Evolutionary conservation across 129 eudicot species (phyloP), one percentile per base, ranked within the genome.

Genomic region (Logfia minima): DNA sequence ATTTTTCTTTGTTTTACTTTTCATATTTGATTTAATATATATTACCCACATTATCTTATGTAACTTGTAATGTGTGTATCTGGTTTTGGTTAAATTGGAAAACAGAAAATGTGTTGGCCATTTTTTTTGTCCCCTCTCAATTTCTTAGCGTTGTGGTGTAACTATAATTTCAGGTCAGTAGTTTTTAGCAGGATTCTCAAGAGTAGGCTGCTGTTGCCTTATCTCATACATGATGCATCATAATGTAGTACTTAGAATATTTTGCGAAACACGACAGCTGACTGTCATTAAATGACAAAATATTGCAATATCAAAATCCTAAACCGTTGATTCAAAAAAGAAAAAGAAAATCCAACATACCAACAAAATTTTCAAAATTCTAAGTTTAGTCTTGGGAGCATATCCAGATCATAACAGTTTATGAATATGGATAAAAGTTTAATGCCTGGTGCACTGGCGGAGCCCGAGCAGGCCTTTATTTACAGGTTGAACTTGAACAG

Each of bases 31-130:
- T 78, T 60, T 39, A 31, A 21, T 6, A 60, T 19, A 31, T 48
- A 26, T 64, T 34, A 56, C 65, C 68, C 19, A 19, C 61, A 58
- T 18, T 10, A 78, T 70, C 21, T 14, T 79, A 31, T 69, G 28
- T 55, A 9, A 65, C 73, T 21, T 64, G 83, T 66, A 80, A 79
- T 35, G 69, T 24, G 52, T 66, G 64, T 48, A 80, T 75, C 9
- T 75, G 71, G 59, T 67, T 6, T 43, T 59, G 23, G 32, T 66
- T 71, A 32, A 71, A 45, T 28, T 48, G 14, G 17, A 11, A 48
- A 48, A 48, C 55, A 62, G 34, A 23, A 23, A 62, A 29, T 23
- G 17, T 61, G 55, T 86, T 89, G 88, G 35, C 83, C 90, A 23
- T 90, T 90, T 77, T 35, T 19, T 59, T 59, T 4, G 0, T 34